phyloP scores from a whole-genome alignment of 768 basidiomycete genomes.

The Trametopsis cervina region DNA sequence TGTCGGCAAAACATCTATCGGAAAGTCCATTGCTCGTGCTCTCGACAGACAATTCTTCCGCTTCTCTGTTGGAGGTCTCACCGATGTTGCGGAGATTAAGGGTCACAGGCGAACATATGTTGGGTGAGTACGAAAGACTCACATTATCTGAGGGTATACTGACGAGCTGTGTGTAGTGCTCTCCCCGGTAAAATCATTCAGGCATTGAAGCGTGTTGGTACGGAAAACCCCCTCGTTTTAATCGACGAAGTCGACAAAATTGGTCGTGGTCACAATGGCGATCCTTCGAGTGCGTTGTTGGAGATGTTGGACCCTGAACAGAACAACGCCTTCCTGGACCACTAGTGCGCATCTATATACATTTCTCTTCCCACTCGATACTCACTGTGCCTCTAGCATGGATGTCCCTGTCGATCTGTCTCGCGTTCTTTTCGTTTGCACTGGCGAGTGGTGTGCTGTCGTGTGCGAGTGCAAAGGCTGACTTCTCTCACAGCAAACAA shows the following conservation, averaged over 20 bases:
- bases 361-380: neutral
- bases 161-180: constrained; percentile 39
- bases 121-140: constrained; percentile 42
- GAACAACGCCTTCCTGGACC: constrained; percentile 90
- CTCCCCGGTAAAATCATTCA: constrained; percentile 94
- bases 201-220: constrained; percentile 86
- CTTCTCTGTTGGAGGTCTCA: constrained; percentile 93
- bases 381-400: constrained; percentile 48
- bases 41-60: constrained; percentile 91
- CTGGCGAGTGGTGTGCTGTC: constrained; percentile 34
- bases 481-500: constrained; percentile 70
- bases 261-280: constrained; percentile 84
- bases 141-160: neutral
- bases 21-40: constrained; percentile 90
- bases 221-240: constrained; percentile 88
- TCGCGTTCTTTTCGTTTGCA: constrained; percentile 95
- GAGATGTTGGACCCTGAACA: constrained; percentile 97
- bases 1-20: constrained; percentile 96
- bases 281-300: constrained; percentile 83
- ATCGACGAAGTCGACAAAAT: constrained; percentile 98
- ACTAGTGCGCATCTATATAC: constrained; percentile 65
- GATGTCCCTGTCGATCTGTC: constrained; percentile 96
- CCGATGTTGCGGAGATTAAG: constrained; percentile 98
- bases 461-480: neutral
- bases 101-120: constrained; percentile 97